phyloP scores from a whole-genome alignment of 2,329 filamentous ascomycete genomes.

The Arthrobotrys musiformis region DNA sequence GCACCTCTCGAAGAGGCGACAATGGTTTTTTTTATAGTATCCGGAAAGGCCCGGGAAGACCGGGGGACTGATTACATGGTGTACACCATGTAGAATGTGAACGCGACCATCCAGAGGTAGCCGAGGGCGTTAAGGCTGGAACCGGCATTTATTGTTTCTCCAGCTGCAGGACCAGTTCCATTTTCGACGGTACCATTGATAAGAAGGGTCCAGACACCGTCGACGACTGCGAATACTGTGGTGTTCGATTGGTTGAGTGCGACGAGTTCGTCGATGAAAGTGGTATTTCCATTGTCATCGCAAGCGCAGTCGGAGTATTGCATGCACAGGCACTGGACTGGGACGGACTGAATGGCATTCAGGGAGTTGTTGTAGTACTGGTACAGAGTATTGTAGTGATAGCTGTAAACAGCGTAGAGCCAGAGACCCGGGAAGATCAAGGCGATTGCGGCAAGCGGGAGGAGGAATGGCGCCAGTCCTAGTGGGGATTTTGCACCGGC shows the following conservation, averaged over 20 bases:
- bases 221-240: conserved; percentile 69
- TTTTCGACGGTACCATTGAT: conserved; percentile 81
- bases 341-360: conserved; percentile 69
- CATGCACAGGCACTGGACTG: conserved; percentile 72
- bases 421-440: conserved; percentile 74
- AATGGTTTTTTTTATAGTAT: neutral
- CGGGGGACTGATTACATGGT: conserved; percentile 24
- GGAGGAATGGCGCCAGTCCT: conserved; percentile 68
- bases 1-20: neutral
- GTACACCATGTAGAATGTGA: conserved; percentile 36
- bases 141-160: neutral
- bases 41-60: neutral
- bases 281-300: conserved; percentile 73
- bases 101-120: conserved; percentile 45
- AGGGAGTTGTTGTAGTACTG: conserved; percentile 66
- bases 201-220: conserved; percentile 71
- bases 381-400: conserved; percentile 71
- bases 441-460: conserved; percentile 66
- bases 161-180: conserved; percentile 69
- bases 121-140: conserved; percentile 30
- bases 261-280: conserved; percentile 72
- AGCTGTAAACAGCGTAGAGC: conserved; percentile 72
- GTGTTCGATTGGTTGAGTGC: conserved; percentile 71
- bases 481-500: conserved; percentile 67
- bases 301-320: conserved; percentile 72